Conservation (phyloP, 306 rosid genomes). For the Adenanthera pavonina region DNA sequence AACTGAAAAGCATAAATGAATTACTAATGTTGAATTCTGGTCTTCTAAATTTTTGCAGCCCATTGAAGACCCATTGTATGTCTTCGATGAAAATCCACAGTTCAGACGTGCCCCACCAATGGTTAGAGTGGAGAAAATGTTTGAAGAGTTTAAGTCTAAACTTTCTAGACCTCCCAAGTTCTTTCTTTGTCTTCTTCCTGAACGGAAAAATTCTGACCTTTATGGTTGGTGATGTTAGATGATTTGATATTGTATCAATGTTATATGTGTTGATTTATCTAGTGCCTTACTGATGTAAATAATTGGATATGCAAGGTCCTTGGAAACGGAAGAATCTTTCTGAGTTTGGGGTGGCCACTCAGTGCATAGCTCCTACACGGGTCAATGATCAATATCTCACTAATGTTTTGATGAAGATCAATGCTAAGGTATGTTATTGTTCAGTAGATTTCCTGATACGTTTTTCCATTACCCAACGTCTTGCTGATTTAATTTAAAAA, state of each 20-base stretch:
- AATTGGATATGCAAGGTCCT: constrained; percentile 60
- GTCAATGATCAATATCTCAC: constrained; percentile 91
- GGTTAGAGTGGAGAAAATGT: constrained; percentile 86
- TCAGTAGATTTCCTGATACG: neutral
- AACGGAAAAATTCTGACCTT: constrained; percentile 87
- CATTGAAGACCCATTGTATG: constrained; percentile 60
- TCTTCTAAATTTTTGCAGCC: constrained; percentile 44
- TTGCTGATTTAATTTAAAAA: neutral
- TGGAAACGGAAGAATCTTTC: constrained; percentile 86
- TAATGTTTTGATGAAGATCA: constrained; percentile 81
- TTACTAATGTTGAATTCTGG: neutral
- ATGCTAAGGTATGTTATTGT: constrained; percentile 72
- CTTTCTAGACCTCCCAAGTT: constrained; percentile 81
- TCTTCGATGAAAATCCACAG: constrained; percentile 67
- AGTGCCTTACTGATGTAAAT: neutral
- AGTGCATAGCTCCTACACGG: constrained; percentile 81
- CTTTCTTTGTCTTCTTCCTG: constrained; percentile 85
- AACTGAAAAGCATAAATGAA: neutral
- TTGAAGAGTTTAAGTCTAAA: constrained; percentile 61
- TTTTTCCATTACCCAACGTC: neutral
- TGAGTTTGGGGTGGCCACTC: constrained; percentile 79
- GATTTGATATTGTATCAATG: neutral
- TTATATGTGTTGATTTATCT: neutral
- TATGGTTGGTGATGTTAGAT: constrained; percentile 60
- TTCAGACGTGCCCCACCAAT: constrained; percentile 76